Evolutionary conservation across 1,284 basidiomycete species (phyloP).

Genomic region (Leccinum angustisporum): DNA sequence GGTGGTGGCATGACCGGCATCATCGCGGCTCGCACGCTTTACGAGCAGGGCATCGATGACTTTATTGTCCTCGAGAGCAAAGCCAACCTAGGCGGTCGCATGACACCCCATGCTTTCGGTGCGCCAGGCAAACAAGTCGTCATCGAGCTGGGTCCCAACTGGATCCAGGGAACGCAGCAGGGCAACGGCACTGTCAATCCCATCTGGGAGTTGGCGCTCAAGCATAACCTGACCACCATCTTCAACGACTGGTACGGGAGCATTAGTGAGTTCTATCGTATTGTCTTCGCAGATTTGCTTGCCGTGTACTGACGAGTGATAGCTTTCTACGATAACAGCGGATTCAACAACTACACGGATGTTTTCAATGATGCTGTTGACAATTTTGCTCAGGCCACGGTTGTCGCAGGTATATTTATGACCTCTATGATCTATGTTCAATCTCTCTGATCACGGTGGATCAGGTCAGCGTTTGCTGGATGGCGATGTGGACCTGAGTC

Average conservation of each 20-base stretch:
- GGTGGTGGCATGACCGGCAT: conserved; percentile 70
- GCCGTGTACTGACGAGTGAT: not conserved
- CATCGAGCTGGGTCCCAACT: conserved; percentile 67
- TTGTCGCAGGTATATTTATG: conserved; percentile 44
- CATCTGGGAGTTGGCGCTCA: conserved; percentile 57
- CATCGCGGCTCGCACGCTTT: conserved; percentile 61
- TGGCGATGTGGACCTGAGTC: conserved; percentile 48
- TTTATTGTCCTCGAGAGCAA: conserved; percentile 65
- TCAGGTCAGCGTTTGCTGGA: conserved; percentile 40
- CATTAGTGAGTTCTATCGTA: conserved; percentile 48
- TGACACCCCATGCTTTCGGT: conserved; percentile 50
- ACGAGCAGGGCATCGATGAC: conserved; percentile 54
- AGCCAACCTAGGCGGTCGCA: conserved; percentile 59
- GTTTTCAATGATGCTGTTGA: conserved; percentile 42
- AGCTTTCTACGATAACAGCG: conserved; percentile 55
- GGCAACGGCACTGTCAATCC: conserved; percentile 57
- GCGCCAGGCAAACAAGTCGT: conserved; percentile 37
- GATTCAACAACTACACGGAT: conserved; percentile 46
- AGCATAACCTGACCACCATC: conserved; percentile 51
- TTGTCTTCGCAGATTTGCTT: not conserved
- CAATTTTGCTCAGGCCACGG: conserved; percentile 42
- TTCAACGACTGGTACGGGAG: conserved; percentile 50
- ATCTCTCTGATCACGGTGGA: too few relatives aligned
- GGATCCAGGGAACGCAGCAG: conserved; percentile 67
- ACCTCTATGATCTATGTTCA: too few relatives aligned